Evolutionary conservation across 1,284 basidiomycete genomes (phyloP), one percentile per base, ranked within the genome.

Genomic region (Inonotus hispidus): DNA sequence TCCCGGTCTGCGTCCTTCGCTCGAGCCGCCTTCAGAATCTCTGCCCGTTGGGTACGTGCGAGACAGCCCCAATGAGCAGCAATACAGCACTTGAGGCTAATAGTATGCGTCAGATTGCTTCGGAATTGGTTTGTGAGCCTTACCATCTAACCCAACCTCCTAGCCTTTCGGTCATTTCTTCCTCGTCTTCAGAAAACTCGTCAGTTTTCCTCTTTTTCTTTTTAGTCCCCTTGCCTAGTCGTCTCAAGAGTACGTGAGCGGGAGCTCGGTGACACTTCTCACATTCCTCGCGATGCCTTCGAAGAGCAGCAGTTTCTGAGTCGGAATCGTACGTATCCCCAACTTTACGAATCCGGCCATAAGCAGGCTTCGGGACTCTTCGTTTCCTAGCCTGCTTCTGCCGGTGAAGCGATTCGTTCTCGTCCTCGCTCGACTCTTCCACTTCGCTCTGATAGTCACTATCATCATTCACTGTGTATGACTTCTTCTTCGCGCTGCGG

Each of bases 81-180:
- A 25, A 92, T 81, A 13, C 87, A 85, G 66, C 93, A 95, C 70
- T 83, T 87, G 49, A 92, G 74, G 69, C 89, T 92, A 49, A 23
- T 53, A 55, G 43, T 10, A 39, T 10, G 19, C 11, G 45, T 58
- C 39, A 58, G 37, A 63, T 65, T 62, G 3, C 56, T 23, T 27
- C 52, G 37, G 50, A 14, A 52, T 39, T 23, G 23, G 37, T 11
- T 63, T 43, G n/a, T 37, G 53, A 29, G 63, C 46, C 82, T 60
- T 70, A 90, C 89, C 92, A 95, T 75, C 86, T 81, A 61, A 94
- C 83, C 93, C 93, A 95, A 27, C 93, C 93, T 23, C 90, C 89
- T 46, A 90, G 74, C 4, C 70, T 71, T n/a, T 70, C 72, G 5
- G 84, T 72, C 52, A 76, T 75, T 58, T 85, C 83, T 50, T 84